phyloP scores from a whole-genome alignment of 2,329 filamentous ascomycete genomes.

The Coniella vitis region DNA sequence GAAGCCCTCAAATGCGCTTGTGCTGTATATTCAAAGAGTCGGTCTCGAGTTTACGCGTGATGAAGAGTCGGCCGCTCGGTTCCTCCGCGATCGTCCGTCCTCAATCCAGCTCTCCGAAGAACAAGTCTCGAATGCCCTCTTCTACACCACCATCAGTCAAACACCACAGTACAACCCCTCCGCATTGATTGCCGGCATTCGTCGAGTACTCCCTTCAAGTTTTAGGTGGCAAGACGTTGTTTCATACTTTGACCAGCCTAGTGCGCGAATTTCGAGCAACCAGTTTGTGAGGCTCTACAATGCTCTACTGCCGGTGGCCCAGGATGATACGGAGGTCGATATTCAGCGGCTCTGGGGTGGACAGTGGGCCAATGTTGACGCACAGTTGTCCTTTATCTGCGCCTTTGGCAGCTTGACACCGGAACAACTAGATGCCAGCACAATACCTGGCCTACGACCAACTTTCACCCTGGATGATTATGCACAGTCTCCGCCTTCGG shows the following conservation, averaged over 20 bases:
- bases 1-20: constrained; percentile 48
- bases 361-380: constrained; percentile 76
- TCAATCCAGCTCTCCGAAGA: constrained; percentile 66
- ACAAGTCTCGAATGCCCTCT: constrained; percentile 73
- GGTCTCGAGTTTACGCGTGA: constrained; percentile 71
- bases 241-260: constrained; percentile 71
- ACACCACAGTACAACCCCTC: constrained; percentile 46
- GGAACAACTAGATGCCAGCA: constrained; percentile 73
- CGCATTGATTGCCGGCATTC: constrained; percentile 54
- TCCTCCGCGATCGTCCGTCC: constrained; percentile 46
- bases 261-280: constrained; percentile 64
- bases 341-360: constrained; percentile 89
- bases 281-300: constrained; percentile 81
- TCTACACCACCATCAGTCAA: constrained; percentile 56
- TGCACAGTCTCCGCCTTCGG: constrained; percentile 38
- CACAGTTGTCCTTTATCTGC: constrained; percentile 88
- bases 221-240: constrained; percentile 69
- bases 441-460: constrained; percentile 72
- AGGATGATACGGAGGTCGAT: constrained; percentile 59
- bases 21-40: constrained; percentile 63
- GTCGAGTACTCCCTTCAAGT: constrained; percentile 53
- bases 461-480: constrained; percentile 64
- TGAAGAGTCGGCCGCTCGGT: constrained; percentile 56
- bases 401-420: constrained; percentile 73
- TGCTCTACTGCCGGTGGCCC: constrained; percentile 66